Percentiles rank a stretch among this genome's conserved stretches.
Conservation (phyloP, 768 basidiomycete species). For the Suillus subluteus region DNA sequence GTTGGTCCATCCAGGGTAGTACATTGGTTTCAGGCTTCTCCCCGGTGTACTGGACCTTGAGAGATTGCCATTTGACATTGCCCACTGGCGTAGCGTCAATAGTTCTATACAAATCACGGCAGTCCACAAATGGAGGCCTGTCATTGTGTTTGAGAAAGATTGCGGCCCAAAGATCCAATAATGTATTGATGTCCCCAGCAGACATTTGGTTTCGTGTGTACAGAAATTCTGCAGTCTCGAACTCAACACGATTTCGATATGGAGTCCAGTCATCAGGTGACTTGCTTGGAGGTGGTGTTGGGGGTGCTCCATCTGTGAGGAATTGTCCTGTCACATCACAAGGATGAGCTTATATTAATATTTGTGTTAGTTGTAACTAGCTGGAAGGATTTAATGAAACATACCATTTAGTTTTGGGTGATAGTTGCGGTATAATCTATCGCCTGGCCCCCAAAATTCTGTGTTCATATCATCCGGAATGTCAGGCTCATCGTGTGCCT, state of each 20-base stretch:
- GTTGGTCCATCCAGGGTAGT: conserved; percentile 30
- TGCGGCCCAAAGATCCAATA: conserved; percentile 29
- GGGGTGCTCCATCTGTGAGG: not conserved
- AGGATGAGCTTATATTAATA: no score
- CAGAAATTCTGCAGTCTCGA: conserved; percentile 15
- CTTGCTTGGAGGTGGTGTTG: no score
- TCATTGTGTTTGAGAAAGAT: conserved; percentile 8
- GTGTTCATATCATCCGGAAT: no score
- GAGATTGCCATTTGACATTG: conserved; percentile 32
- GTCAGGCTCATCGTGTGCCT: no score
- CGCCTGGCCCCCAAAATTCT: no score
- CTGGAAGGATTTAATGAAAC: no score
- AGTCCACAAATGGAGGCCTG: conserved; percentile 23
- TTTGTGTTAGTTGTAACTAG: no score
- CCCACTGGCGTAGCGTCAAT: conserved; percentile 32
- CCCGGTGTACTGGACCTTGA: conserved; percentile 22
- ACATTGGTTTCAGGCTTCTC: conserved; percentile 15
- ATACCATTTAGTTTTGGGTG: no score
- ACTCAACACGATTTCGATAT: conserved; percentile 14
- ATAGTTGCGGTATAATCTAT: no score
- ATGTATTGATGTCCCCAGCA: conserved; percentile 24
- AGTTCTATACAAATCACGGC: conserved; percentile 23
- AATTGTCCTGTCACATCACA: not conserved
- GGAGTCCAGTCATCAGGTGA: conserved; percentile 20
- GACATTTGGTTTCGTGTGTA: conserved; percentile 8